Percentiles rank a stretch among this genome's conserved stretches.
phyloP scores from a whole-genome alignment of 768 basidiomycete species.

The Podaxis pistillaris region DNA sequence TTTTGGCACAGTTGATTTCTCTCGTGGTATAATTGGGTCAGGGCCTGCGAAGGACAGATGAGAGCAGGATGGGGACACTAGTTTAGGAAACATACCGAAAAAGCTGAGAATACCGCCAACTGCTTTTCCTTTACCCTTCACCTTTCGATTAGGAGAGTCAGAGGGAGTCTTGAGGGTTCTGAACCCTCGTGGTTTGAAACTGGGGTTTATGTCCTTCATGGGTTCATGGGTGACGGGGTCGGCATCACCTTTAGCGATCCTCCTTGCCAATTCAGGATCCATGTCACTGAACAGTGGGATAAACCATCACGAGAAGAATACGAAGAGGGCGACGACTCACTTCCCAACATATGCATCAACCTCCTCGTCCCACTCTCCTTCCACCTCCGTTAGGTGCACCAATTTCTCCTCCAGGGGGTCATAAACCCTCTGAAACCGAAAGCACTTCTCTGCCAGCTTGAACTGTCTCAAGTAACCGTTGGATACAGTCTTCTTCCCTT shows the following conservation, averaged over 20 bases:
- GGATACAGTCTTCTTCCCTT: constrained; percentile 85
- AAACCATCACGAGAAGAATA: neutral
- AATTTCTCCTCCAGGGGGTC: constrained; percentile 66
- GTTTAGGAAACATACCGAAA: constrained; percentile 47
- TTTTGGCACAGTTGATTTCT: constrained; percentile 14
- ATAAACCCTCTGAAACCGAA: constrained; percentile 91
- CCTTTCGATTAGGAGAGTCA: constrained; percentile 31
- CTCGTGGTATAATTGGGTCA: constrained; percentile 38
- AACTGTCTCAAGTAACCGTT: constrained; percentile 73
- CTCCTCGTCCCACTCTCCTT: constrained; percentile 53
- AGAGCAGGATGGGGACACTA: neutral
- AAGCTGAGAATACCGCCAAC: constrained; percentile 53
- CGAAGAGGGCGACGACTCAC: constrained; percentile 37
- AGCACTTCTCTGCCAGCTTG: constrained; percentile 84
- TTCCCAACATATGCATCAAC: constrained; percentile 72
- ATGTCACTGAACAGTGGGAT: constrained; percentile 47
- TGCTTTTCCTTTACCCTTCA: constrained; percentile 48
- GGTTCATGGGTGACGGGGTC: constrained; percentile 68
- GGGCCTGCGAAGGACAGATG: constrained; percentile 30
- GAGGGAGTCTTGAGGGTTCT: constrained; percentile 34
- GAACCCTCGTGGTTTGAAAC: constrained; percentile 51
- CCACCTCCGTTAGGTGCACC: constrained; percentile 68
- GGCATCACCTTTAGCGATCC: constrained; percentile 63
- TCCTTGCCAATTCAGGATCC: constrained; percentile 59
- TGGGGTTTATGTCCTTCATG: constrained; percentile 79